Evolutionary conservation across 2,329 filamentous ascomycete species (phyloP).

Genomic region (Paecilomyces variotii): DNA sequence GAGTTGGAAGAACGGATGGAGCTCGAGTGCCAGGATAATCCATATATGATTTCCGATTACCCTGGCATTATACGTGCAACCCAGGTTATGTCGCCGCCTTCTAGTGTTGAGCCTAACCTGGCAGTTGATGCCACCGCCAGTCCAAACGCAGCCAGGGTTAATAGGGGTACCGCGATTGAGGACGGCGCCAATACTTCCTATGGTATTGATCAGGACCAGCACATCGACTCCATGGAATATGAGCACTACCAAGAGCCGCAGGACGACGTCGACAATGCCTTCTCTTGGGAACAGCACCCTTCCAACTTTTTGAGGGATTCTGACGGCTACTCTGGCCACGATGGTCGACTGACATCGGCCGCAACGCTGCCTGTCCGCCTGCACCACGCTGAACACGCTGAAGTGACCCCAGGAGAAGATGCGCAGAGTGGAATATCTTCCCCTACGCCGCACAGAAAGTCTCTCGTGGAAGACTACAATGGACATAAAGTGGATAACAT

Average conservation of each 20-base stretch:
- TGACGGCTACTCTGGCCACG: not conserved
- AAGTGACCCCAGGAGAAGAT: not conserved
- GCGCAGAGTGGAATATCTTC: conserved; percentile 3
- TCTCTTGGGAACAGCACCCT: not conserved
- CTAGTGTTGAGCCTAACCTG: conserved; percentile 7
- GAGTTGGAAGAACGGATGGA: conserved; percentile 15
- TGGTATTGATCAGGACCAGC: not conserved
- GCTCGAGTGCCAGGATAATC: conserved; percentile 9
- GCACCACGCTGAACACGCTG: not conserved
- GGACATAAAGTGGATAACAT: conserved; percentile 51
- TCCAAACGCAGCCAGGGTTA: not conserved
- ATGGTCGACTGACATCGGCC: not conserved
- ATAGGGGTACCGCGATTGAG: not conserved
- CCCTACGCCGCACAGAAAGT: not conserved
- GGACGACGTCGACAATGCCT: conserved; percentile 2
- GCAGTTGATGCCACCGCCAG: not conserved
- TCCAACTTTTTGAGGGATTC: not conserved
- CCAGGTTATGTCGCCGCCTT: conserved; percentile 12
- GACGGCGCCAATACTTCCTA: conserved; percentile 2
- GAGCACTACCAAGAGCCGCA: not conserved
- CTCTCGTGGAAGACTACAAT: not conserved
- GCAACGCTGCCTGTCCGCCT: not conserved
- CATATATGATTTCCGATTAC: conserved; percentile 14
- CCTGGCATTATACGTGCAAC: conserved; percentile 15
- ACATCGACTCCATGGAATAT: not conserved